Conservation (phyloP, 1,139 yeast genomes). For the Taphrina wiesneri region DNA sequence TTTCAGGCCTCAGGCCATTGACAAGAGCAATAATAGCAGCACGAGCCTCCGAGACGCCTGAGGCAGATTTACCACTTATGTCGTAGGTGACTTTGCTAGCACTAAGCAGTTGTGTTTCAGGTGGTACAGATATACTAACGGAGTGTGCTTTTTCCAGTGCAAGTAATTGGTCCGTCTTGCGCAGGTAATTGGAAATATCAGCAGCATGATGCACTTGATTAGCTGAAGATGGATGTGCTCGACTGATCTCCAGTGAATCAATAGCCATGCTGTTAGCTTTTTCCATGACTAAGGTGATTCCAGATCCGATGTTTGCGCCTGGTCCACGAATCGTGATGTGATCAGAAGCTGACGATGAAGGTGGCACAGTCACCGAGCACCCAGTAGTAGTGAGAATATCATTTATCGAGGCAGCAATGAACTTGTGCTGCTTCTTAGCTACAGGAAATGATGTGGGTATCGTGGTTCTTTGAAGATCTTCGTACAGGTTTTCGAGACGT, state of each 20-base stretch:
- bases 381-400: constrained; percentile 57
- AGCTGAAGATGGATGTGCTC: constrained; percentile 57
- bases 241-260: constrained; percentile 75
- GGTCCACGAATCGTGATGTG: constrained; percentile 61
- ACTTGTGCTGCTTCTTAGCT: constrained; percentile 56
- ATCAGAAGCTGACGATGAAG: constrained; percentile 47
- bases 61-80: constrained; percentile 52
- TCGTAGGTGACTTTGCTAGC: constrained; percentile 50
- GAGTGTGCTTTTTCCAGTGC: constrained; percentile 49
- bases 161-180: constrained; percentile 52
- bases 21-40: constrained; percentile 70
- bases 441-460: constrained; percentile 51
- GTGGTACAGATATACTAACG: constrained; percentile 62
- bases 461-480: constrained; percentile 47
- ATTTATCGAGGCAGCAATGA: constrained; percentile 46
- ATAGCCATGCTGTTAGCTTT: constrained; percentile 59
- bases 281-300: constrained; percentile 58
- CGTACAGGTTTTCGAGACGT: constrained; percentile 52
- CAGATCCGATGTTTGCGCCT: constrained; percentile 57
- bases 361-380: constrained; percentile 66
- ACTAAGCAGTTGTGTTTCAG: constrained; percentile 46
- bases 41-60: constrained; percentile 57
- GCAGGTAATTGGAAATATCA: constrained; percentile 67
- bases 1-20: constrained; percentile 69
- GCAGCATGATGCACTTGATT: constrained; percentile 75